Evolutionary conservation across 2,329 filamentous ascomycete genomes (phyloP).

Genomic region (Monosporascus sp.): DNA sequence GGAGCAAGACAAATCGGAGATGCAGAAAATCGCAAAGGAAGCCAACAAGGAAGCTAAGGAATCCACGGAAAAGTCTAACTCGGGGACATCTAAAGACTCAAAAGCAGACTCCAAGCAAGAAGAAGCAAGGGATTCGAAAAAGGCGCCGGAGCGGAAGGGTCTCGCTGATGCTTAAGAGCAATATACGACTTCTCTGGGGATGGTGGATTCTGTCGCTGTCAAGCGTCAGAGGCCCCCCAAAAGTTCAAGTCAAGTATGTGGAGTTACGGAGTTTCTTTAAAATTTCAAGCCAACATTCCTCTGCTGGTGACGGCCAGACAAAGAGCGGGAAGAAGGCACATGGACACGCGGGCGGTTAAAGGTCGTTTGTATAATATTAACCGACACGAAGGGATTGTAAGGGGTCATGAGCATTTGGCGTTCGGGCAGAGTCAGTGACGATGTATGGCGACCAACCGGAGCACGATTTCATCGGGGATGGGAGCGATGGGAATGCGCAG

Average conservation of each 20-base stretch:
- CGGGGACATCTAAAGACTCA: background rate
- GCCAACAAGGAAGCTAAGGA: slow-evolving; percentile 36
- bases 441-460: background rate
- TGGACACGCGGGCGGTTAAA: background rate
- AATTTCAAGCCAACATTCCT: background rate
- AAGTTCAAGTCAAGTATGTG: background rate
- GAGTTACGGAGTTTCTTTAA: background rate
- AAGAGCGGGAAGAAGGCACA: background rate
- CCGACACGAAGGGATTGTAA: background rate
- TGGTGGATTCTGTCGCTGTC: background rate
- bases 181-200: background rate
- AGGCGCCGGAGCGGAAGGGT: background rate
- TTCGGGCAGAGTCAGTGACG: background rate
- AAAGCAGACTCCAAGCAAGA: too few species aligned
- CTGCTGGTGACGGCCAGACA: background rate
- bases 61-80: background rate
- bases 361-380: background rate
- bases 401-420: background rate
- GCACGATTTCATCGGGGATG: background rate
- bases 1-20: slow-evolving; percentile 81
- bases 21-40: slow-evolving; percentile 62
- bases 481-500: background rate
- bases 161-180: background rate
- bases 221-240: background rate
- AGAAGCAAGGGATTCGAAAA: background rate